phyloP scores from a whole-genome alignment of 768 basidiomycete species.

The Boletus sp. region DNA sequence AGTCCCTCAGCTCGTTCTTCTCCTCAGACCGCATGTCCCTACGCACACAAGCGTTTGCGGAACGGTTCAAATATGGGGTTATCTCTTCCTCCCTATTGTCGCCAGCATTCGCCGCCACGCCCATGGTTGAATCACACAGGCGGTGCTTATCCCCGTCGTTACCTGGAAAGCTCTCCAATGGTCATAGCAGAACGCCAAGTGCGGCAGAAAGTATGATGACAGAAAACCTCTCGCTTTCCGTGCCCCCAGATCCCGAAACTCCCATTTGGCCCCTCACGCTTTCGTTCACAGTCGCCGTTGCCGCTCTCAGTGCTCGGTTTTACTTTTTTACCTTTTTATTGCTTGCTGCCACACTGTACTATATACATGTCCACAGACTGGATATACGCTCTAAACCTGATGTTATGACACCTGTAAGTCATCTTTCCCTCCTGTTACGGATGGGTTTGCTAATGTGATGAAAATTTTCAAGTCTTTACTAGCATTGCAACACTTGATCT shows the following conservation, averaged over 20 bases:
- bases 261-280: slow-evolving; percentile 41
- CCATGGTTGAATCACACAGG: slow-evolving; percentile 29
- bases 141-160: slow-evolving; percentile 37
- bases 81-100: slow-evolving; percentile 80
- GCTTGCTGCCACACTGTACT: slow-evolving; percentile 39
- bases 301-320: slow-evolving; percentile 45
- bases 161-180: slow-evolving; percentile 43
- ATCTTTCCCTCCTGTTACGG: not conserved
- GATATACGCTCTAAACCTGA: slow-evolving; percentile 40
- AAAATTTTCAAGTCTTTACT: slow-evolving; percentile 51
- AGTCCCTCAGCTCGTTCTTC: slow-evolving; percentile 42
- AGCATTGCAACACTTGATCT: slow-evolving; percentile 64
- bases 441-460: slow-evolving; percentile 3
- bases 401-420: slow-evolving; percentile 52
- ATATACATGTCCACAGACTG: slow-evolving; percentile 38
- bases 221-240: slow-evolving; percentile 25
- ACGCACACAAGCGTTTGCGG: slow-evolving; percentile 54
- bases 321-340: slow-evolving; percentile 40
- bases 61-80: slow-evolving; percentile 82
- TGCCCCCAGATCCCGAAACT: slow-evolving; percentile 34
- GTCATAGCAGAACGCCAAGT: slow-evolving; percentile 45
- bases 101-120: slow-evolving; percentile 47
- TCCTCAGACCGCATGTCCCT: slow-evolving; percentile 33
- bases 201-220: slow-evolving; percentile 27
- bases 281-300: slow-evolving; percentile 37